Percentiles rank a stretch among this genome's conserved stretches.
These are phyloP conservation scores for Ambispora gerdemannii DNA, from an alignment of 192 early-diverging fungal genomes.

Conservation along the genomic window DNA sequence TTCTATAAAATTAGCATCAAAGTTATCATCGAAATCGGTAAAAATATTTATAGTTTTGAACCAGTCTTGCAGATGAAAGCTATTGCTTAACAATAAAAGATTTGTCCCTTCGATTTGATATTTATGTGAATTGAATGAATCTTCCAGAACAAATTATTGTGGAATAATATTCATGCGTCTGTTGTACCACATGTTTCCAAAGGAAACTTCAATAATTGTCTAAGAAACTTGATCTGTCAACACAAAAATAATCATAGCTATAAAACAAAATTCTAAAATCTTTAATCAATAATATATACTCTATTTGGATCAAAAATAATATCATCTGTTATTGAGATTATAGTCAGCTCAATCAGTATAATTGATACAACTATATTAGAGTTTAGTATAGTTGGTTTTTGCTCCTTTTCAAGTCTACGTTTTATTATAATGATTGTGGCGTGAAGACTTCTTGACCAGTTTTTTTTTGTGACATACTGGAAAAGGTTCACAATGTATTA, in stretches of 20 bases:
- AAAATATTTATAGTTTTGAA: background rate
- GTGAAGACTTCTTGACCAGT: background rate
- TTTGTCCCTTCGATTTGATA: background rate
- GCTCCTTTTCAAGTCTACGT: constrained; percentile 6
- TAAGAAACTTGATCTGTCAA: background rate
- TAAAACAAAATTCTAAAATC: background rate
- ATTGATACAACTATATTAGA: background rate
- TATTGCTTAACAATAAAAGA: background rate
- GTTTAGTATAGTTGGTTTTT: background rate
- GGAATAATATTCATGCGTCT: background rate
- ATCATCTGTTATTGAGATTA: background rate
- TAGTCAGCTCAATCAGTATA: background rate
- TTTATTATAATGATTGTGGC: background rate
- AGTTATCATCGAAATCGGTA: no score
- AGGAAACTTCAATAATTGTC: background rate
- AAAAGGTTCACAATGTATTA: background rate
- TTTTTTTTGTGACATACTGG: background rate
- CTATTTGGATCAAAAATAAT: background rate
- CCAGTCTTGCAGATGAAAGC: background rate
- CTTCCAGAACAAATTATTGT: background rate
- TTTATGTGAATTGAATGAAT: constrained; percentile 3
- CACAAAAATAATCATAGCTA: background rate
- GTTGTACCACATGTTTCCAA: background rate
- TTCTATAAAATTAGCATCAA: no score
- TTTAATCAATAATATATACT: constrained; percentile 1